A percentile compares a stretch with the other conserved stretches of the same genome.
phyloP scores from a whole-genome alignment of 73 alveolate species.

The Stentor roeselii region DNA sequence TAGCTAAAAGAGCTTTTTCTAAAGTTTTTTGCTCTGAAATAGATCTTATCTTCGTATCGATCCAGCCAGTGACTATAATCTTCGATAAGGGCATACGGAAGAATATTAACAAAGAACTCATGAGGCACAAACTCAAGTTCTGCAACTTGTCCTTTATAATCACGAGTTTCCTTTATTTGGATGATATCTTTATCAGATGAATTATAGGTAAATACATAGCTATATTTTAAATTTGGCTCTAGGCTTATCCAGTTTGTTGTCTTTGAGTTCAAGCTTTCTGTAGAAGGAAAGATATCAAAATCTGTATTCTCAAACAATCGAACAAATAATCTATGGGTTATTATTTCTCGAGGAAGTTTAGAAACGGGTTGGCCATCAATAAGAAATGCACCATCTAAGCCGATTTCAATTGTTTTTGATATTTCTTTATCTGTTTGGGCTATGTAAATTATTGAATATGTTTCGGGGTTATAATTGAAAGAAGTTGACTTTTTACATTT shows the following conservation, averaged over 20 bases:
- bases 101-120: background rate
- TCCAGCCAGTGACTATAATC: background rate
- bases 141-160: background rate
- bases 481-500: background rate
- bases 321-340: too few relatives aligned
- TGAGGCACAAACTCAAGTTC: background rate
- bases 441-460: background rate
- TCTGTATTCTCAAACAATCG: too few relatives aligned
- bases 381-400: background rate
- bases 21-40: background rate
- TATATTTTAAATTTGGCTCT: too few relatives aligned
- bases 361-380: background rate
- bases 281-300: background rate
- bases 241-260: background rate
- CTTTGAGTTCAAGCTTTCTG: background rate
- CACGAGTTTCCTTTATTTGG: background rate
- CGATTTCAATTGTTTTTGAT: background rate
- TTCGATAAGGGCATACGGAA: background rate
- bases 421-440: background rate
- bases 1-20: background rate
- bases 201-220: too few relatives aligned
- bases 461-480: background rate
- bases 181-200: background rate
- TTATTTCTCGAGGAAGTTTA: background rate
- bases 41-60: background rate